These are phyloP conservation scores for Chalara sp. DNA, from an alignment of 2,329 filamentous ascomycete genomes.

Conservation along the genomic window DNA sequence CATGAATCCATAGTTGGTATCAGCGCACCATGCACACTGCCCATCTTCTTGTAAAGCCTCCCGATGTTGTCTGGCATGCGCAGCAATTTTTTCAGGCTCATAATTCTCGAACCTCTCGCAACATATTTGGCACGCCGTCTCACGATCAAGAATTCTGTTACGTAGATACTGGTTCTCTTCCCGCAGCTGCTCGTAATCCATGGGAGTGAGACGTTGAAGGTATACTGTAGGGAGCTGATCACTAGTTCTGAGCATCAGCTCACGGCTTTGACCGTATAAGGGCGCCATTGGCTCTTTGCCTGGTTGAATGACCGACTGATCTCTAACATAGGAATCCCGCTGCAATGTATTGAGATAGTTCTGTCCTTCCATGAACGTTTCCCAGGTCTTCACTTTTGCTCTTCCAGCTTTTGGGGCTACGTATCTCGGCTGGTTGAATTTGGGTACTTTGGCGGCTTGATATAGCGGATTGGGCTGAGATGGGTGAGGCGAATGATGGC, in stretches of 20 bases:
- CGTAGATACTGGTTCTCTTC: conserved; percentile 17
- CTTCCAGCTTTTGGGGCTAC: conserved; percentile 9
- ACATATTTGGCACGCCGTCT: conserved; percentile 16
- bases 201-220: conserved; percentile 16
- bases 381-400: conserved; percentile 7
- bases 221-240: conserved; percentile 16
- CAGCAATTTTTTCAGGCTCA: conserved; percentile 9
- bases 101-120: conserved; percentile 8
- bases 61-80: conserved; percentile 14
- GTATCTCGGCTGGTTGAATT: conserved; percentile 14
- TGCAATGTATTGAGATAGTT: conserved; percentile 14
- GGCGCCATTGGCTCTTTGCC: conserved; percentile 17
- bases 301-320: conserved; percentile 20
- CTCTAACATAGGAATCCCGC: conserved; percentile 13
- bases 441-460: not conserved
- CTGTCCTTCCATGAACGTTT: conserved; percentile 14
- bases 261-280: conserved; percentile 12
- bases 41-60: conserved; percentile 14
- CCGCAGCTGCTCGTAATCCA: conserved; percentile 13
- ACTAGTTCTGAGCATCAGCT: conserved; percentile 11
- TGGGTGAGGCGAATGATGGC: too few relatives aligned
- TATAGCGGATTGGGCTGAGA: not conserved
- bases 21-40: conserved; percentile 19
- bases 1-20: conserved; percentile 15
- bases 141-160: conserved; percentile 17